Base-by-base conservation (phyloP, 768 basidiomycete species). In the Rubroboletus satanas region DNA sequence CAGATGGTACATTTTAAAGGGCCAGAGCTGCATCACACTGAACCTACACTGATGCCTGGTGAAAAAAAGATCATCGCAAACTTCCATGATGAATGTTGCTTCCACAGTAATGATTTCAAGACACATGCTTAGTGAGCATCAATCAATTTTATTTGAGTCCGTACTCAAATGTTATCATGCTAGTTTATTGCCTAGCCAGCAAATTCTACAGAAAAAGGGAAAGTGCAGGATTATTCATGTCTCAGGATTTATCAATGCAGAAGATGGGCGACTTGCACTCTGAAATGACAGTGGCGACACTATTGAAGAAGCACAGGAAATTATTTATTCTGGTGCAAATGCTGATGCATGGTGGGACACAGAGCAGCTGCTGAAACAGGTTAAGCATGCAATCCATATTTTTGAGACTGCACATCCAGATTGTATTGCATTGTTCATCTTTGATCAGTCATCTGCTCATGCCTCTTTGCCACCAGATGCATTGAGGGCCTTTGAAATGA, bases 241-340 rank as follows among this genome's bases (percentile, higher is more conserved):
- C 10, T 79, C 74, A 6, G 75, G 70, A 18, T 77, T 77, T 51
- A 73, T 78, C 41, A 67, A 70, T 48, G 62, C 64, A 15, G 63
- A 63, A 7, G 67, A 57, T 48, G 73, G 76, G 0, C 64, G 60
- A 5, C 59, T 77, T 10, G 55, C 71, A 32, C 12, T 59, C 1
- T 36, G 10, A 15, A n/a, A 74, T 33, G 65, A 74, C 47, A 12
- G 46, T 44, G 55, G 60, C 9, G 29, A 49, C 5, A 51, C 64
- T 45, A 31, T 58, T 14, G 41, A 60, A 50, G 66, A 71, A 41
- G 69, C 69, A 32, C 21, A 51, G 10, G 41, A 49, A 45, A 63
- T 62, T 41, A 71, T 66, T 26, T 58, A 55, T 46, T 49, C 54
- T 18, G 57, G 54, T 7, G 49, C 57, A 9, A 58, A 58, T 74